phyloP scores from a whole-genome alignment of 768 basidiomycete genomes.

The Cyclocybe aegerita region DNA sequence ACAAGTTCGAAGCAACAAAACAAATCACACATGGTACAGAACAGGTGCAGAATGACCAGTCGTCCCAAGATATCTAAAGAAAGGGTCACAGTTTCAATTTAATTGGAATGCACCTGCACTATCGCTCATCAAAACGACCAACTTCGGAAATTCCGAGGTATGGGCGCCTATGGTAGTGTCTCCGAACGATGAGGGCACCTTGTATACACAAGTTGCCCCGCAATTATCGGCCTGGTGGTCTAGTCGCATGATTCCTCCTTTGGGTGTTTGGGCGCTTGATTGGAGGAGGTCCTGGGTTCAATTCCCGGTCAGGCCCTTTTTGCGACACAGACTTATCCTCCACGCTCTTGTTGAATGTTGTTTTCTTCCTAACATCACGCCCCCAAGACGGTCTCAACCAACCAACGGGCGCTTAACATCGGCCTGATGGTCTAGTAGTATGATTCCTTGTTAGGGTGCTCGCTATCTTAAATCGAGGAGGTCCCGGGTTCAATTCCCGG shows the following conservation, averaged over 20 bases:
- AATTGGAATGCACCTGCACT: too few species aligned
- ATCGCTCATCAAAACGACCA: too few species aligned
- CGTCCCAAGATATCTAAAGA: too few species aligned
- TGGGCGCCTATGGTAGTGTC: too few species aligned
- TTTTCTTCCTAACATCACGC: background rate
- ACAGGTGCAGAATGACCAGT: too few species aligned
- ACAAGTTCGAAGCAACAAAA: too few species aligned
- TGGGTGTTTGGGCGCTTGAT: conserved; percentile 28
- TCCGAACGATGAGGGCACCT: too few species aligned
- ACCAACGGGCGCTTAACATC: background rate
- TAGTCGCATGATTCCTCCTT: conserved; percentile 70
- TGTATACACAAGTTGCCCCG: too few species aligned
- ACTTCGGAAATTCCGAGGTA: too few species aligned
- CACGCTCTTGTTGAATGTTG: background rate
- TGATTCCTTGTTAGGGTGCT: conserved; percentile 38
- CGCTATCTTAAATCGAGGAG: conserved; percentile 49
- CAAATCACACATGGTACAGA: too few species aligned
- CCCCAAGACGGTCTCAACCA: background rate
- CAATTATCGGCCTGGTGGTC: conserved; percentile 44
- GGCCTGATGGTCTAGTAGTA: conserved; percentile 39
- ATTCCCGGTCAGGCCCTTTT: conserved; percentile 68
- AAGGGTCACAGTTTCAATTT: too few species aligned
- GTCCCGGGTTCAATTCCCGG: conserved; percentile 72
- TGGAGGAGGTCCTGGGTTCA: conserved; percentile 78
- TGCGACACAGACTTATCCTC: background rate